Evolutionary conservation across 2,329 filamentous ascomycete genomes (phyloP), one percentile per base, ranked within the genome.

Genomic region (Penicillium sp.): DNA sequence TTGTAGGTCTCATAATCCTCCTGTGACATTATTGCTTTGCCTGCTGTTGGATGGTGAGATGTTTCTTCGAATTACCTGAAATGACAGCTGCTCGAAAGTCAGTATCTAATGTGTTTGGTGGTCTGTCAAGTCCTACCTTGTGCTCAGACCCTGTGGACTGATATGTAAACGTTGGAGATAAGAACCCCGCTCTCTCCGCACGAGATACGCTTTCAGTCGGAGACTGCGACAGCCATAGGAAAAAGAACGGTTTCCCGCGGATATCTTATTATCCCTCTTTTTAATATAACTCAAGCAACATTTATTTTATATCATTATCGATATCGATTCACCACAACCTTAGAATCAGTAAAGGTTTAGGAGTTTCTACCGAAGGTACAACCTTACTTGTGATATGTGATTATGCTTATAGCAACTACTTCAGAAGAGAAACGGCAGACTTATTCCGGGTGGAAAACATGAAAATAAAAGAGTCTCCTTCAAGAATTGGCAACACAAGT

Each of bases 1-100:
- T 81, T 72, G 67, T 82, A 88, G 2, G 73, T 83, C 53, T 84
- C 69, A 61, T 77, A 81, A 35, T 81, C 76, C 24, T 65, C 43
- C 21, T 60, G 33, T 8, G 63, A 48, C 67, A 69, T 70, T 1
- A 26, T 49, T 35, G 16, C 8, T n/a, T 9, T 35, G 13, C 5
- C n/a, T 16, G n/a, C 14, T 39, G 4, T 16, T 29, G 52, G 7
- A 14, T 24, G 35, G 1, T 8, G 16, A 21, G 31, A 8, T 42
- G 13, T 33, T 19, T 9, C 14, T 14, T 39, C 8, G 7, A 19
- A 43, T 9, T 9, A 22, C 19, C 14, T 13, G 13, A 27, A 27
- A 19, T 5, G 4, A 11, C 27, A 42, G 14, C 11, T n/a, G n/a
- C 22, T 29, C 29, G 35, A 14, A 42, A 3, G 19, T 14, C 8